Conservation (phyloP, 768 basidiomycete species). For the Psilocybe subaeruginosa region DNA sequence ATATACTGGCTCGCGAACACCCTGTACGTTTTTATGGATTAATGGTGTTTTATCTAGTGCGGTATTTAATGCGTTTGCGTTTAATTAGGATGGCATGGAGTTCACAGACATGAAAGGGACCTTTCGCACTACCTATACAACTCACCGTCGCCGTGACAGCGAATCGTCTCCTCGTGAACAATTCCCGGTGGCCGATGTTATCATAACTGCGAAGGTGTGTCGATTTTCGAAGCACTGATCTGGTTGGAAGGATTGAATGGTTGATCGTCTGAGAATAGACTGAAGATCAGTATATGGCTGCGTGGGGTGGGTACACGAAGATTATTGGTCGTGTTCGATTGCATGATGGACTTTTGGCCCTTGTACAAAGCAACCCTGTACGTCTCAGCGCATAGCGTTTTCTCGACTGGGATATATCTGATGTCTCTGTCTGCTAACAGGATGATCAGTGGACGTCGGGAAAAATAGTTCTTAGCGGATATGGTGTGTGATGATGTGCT, state of each 20-base stretch:
- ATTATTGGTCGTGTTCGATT: slow-evolving; percentile 61
- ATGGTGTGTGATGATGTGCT: slow-evolving; percentile 35
- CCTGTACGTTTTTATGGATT: slow-evolving; percentile 31
- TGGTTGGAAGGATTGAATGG: background rate
- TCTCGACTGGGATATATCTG: background rate
- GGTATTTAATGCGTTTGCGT: background rate
- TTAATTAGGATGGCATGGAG: slow-evolving; percentile 49
- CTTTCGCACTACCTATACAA: slow-evolving; percentile 43
- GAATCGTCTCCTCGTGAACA: slow-evolving; percentile 14
- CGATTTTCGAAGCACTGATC: no score
- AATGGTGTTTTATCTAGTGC: no score
- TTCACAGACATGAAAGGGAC: slow-evolving; percentile 37
- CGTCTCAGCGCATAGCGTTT: background rate
- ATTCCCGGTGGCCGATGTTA: slow-evolving; percentile 43
- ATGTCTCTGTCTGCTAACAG: background rate
- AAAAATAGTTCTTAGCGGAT: slow-evolving; percentile 45
- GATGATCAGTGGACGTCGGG: background rate
- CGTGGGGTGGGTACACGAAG: slow-evolving; percentile 57
- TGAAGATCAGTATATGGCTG: slow-evolving; percentile 44
- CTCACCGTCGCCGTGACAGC: slow-evolving; percentile 25
- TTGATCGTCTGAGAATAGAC: slow-evolving; percentile 35
- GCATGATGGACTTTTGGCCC: slow-evolving; percentile 59
- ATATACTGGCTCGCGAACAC: slow-evolving; percentile 36
- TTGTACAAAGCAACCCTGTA: slow-evolving; percentile 30
- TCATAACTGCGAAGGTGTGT: slow-evolving; percentile 56